A percentile compares a stretch with the other conserved stretches of the same genome.
phyloP scores from a whole-genome alignment of 352 stramenopile genomes.

The Phytophthora fragariae region DNA sequence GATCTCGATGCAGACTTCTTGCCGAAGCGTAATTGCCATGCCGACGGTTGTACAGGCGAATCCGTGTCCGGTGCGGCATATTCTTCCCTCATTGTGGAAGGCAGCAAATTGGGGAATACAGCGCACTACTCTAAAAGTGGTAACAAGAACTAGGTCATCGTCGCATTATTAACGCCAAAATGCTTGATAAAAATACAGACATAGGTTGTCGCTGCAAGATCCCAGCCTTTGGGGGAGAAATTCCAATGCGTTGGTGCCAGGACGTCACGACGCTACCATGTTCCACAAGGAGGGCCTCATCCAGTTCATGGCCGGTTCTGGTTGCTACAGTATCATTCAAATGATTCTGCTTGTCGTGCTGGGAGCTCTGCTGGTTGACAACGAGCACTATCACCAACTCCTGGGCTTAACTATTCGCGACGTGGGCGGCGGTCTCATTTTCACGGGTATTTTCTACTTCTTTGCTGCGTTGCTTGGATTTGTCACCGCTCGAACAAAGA shows the following conservation, averaged over 20 bases:
- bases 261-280: constrained; percentile 17
- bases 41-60: constrained; percentile 48
- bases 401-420: constrained; percentile 60
- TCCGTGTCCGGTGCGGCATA: constrained; percentile 12
- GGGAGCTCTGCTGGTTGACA: constrained; percentile 54
- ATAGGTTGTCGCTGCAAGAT: constrained; percentile 4
- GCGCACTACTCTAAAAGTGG: constrained; percentile 26
- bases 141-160: background rate
- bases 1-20: constrained; percentile 33
- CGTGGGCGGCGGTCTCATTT: constrained; percentile 71
- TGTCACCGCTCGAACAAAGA: constrained; percentile 64
- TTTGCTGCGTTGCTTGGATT: constrained; percentile 56
- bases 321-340: constrained; percentile 72
- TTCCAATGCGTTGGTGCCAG: constrained; percentile 11
- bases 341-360: constrained; percentile 62
- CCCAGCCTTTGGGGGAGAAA: background rate
- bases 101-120: background rate
- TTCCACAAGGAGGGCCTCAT: constrained; percentile 77
- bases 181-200: constrained; percentile 37
- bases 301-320: constrained; percentile 62
- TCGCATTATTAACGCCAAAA: constrained; percentile 18
- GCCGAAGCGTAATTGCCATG: constrained; percentile 71
- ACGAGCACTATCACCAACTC: constrained; percentile 71
- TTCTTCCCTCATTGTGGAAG: constrained; percentile 10
- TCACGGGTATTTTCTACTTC: constrained; percentile 67